A percentile compares a stretch with the other conserved stretches of the same genome.
Evolutionary conservation across 2,329 filamentous ascomycete species (phyloP).

Genomic region (Pochonia chlamydosporia): DNA sequence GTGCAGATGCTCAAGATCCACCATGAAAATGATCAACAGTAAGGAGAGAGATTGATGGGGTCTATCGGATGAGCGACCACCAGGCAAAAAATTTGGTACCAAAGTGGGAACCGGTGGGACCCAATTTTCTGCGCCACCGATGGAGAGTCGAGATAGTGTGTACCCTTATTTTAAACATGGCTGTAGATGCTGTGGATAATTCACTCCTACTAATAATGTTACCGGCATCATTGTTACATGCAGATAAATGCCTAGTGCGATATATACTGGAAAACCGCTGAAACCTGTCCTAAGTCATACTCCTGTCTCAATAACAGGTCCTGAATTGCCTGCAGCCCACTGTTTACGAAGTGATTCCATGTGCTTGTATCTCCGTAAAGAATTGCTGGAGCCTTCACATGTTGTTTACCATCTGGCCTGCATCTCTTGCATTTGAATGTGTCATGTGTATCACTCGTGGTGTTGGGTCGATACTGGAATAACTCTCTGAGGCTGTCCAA

Average conservation of each 20-base stretch:
- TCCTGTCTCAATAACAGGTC: constrained; percentile 89
- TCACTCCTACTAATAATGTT: too few species aligned
- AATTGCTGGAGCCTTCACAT: constrained; percentile 88
- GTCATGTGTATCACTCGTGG: constrained; percentile 90
- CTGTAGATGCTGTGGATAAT: too few species aligned
- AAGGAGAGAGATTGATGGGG: too few species aligned
- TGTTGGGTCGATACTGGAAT: constrained; percentile 84
- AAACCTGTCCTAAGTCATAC: constrained; percentile 70
- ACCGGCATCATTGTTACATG: constrained; percentile 3
- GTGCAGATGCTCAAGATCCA: too few species aligned
- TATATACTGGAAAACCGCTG: constrained; percentile 97
- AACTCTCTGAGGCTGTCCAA: constrained; percentile 85
- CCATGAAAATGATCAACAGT: too few species aligned
- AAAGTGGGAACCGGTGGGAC: too few species aligned
- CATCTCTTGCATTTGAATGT: constrained; percentile 98
- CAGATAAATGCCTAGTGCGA: constrained; percentile 52
- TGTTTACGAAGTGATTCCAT: constrained; percentile 97
- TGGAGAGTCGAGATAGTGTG: too few species aligned
- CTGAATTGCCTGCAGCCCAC: constrained; percentile 74
- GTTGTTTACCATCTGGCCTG: constrained; percentile 78
- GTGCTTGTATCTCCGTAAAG: constrained; percentile 96
- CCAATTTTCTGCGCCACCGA: too few species aligned
- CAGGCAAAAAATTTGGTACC: too few species aligned
- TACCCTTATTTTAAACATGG: too few species aligned
- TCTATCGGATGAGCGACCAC: too few species aligned